Evolutionary conservation across 148 eudicot species (phyloP).

Genomic region (Nepenthes mirabilis): DNA sequence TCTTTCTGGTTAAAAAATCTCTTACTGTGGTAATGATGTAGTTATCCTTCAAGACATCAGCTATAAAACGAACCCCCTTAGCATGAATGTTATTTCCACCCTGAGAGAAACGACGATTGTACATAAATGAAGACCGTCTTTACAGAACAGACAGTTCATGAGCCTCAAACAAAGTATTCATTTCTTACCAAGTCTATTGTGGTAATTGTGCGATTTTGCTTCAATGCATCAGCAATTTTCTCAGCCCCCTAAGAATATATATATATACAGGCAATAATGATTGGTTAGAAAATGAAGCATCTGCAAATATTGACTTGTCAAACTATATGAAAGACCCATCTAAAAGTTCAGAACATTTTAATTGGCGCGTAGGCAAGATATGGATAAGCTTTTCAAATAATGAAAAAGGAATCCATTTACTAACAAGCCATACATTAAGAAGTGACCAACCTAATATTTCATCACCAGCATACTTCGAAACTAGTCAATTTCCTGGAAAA

Average conservation of each 20-base stretch:
- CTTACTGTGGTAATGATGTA: slow-evolving; percentile 53
- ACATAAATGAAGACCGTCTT: background rate
- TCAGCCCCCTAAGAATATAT: slow-evolving; percentile 55
- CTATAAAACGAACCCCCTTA: slow-evolving; percentile 59
- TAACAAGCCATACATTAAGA: too few relatives aligned
- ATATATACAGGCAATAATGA: slow-evolving; percentile 2
- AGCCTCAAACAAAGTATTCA: background rate
- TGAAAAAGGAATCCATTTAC: too few relatives aligned
- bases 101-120: slow-evolving; percentile 18
- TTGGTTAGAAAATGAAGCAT: background rate
- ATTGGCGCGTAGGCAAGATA: too few relatives aligned
- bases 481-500: too few relatives aligned
- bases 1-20: background rate
- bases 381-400: too few relatives aligned
- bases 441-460: too few relatives aligned
- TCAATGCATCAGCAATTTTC: slow-evolving; percentile 81
- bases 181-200: slow-evolving; percentile 71
- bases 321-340: too few relatives aligned
- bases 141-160: background rate
- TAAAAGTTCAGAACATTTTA: too few relatives aligned
- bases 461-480: too few relatives aligned
- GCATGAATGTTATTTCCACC: slow-evolving; percentile 94
- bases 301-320: background rate
- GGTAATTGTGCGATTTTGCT: slow-evolving; percentile 66
- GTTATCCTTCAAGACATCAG: slow-evolving; percentile 79